These are phyloP conservation scores for Metschnikowia kofuensis DNA, from an alignment of 805 yeast genomes.

Conservation along the genomic window DNA sequence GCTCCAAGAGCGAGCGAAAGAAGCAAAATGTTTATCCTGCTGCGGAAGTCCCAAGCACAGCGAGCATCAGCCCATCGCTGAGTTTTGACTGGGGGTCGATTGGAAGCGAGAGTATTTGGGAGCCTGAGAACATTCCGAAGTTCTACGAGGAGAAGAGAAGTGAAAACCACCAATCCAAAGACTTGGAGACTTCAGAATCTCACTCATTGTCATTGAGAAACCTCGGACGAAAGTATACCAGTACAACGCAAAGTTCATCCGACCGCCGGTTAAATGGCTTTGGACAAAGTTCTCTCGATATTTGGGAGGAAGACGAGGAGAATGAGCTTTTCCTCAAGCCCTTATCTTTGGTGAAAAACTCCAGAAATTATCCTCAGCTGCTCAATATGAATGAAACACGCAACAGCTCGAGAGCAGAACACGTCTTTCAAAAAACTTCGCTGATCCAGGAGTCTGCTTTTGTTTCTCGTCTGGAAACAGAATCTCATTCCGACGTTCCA, in stretches of 20 bases:
- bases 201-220: too few species aligned
- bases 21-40: neutral
- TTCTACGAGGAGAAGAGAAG: neutral
- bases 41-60: neutral
- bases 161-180: neutral
- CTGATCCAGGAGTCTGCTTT: neutral
- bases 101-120: neutral
- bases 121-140: neutral
- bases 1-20: neutral
- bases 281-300: slow-evolving; percentile 1
- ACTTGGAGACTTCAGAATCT: too few species aligned
- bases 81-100: neutral
- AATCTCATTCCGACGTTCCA: neutral
- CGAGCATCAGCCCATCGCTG: neutral
- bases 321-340: neutral
- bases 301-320: neutral
- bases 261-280: slow-evolving; percentile 1
- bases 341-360: slow-evolving; percentile 1
- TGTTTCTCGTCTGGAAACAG: neutral
- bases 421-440: neutral
- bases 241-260: neutral
- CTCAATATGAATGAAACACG: neutral
- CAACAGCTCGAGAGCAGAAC: neutral
- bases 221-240: neutral
- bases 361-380: neutral